Evolutionary conservation across 169 alveolate species (phyloP), one percentile per base, ranked within the genome.

Genomic region (Miamiensis avidus): DNA sequence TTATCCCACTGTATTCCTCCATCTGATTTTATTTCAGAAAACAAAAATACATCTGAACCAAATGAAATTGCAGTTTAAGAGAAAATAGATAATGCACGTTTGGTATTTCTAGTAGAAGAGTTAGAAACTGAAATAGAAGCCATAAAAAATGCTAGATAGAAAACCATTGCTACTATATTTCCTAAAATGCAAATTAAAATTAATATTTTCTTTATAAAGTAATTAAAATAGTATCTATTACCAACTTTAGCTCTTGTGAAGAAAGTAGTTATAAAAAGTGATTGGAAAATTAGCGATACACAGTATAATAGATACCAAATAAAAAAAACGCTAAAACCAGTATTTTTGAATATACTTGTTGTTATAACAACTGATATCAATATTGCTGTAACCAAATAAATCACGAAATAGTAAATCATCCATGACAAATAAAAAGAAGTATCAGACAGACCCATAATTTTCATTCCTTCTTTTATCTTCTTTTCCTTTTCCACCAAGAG

Each of bases 381-480:
- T 0, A 77, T 28, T 25, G 91, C 74, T 69, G 91, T 91, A 16
- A 94, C 69, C 27, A 91, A 81, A 76, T 93, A 92, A 25, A 91
- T 82, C 6, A 92, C 33, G 72, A 88, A 69, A 82, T 88, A 94
- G 77, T 91, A 89, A 73, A 86, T 82, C 75, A 95, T 85, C 96
- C 96, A 96, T 11, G 97, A 91, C 6, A 90, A 77, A 85, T 92
- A 94, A 82, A 93, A 95, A 4, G 96, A 87, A 31, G 88, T 79
- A 82, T 94, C 96, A 1, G 87, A 65, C 88, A 96, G 77, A 4
- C 98, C 98, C 97, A 95, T 94, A 82, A 96, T 95, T 82, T 88
- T 88, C 97, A 96, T 94, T 25, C 91, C 89, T 89, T 96, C 98
- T 91, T 94, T 93, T 0, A 94, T 91, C 82, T 89, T 89, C 29